Evolutionary conservation across 2,329 filamentous ascomycete species (phyloP), one percentile per base, ranked within the genome.

Genomic region (Ophiocordyceps camponoti-floridani): DNA sequence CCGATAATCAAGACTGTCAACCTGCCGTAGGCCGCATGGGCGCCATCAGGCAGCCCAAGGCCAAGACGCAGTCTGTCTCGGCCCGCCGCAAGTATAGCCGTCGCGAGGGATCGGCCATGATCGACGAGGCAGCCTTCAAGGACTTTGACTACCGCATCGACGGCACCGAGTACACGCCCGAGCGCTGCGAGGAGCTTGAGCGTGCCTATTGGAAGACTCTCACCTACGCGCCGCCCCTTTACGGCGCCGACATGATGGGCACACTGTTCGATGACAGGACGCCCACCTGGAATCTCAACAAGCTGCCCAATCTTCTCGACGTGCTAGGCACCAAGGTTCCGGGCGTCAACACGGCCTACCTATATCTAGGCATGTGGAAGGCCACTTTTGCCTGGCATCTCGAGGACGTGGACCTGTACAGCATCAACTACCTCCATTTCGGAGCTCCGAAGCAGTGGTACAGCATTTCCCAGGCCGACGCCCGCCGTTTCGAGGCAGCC

Each of bases 311-410:
- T 53, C 66, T 98, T 46, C 73, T 98, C 37, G 91, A 98, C 61
- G 85, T 95, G 4, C 70, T 98, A 2, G 91, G 91, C 7, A 89
- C 87, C 46, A 94, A 95, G 54, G 86, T 98, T 9, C 93, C 91
- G 3, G 91, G 91, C 52, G 93, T 98, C 57, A 98, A 98, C 57
- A 98, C 89, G 2, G 89, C 91, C 2, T 98, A 98, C 57, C 75
- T 98, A 2, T 98, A 98, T 58, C 72, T 98, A 47, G 91, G 91
- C 40, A 98, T 98, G 91, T 98, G 91, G 91, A 96, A 96, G 62
- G 89, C 91, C 12, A 96, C 91, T 0, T 98, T 98, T 60, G 91
- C 91, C 9, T 98, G 91, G 91, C 91, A 98, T 72, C 67, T 98
- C 44, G 91, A 98, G 60, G 91, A 98, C 59, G 89, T 98, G 40